Base-by-base conservation (phyloP, 352 stramenopile species). In the Pseudoperonospora humuli region DNA sequence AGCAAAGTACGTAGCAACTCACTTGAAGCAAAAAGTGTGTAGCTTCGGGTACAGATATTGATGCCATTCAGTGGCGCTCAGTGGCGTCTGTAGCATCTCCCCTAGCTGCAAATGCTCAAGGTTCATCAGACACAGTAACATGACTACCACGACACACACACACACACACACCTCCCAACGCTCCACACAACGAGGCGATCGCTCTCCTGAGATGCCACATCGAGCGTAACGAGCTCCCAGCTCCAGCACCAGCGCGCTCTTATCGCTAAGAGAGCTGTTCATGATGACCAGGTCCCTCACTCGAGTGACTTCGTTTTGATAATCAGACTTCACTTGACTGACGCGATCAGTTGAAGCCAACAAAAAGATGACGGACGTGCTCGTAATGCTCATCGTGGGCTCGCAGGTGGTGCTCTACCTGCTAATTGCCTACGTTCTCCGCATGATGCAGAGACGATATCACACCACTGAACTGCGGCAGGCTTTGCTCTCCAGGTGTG, bases 231-330 rank as follows among this genome's bases (percentile, higher is more conserved):
- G 75, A 13, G 57, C 51, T 29, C 81, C 81, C 21, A 93, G 42
- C 50, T 93, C 81, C 40, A 93, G 53, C 54, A 93, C 78, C 36
- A 93, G 70, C 64, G 75, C 64, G 35, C 49, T 72, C 63, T 77
- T 80, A 45, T 80, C 69, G 39, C 42, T 58, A 27, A 49, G 27
- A 15, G 47, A 37, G 54, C 48, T 55, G 45, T 43, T 61, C 59
- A 68, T 64, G 32, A 0, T 51, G 11, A 9, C 14, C 11, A 13
- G 1, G 10, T 23, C 26, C 11, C 26, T 32, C 11, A 7, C 14
- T 38, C 19, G 19, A 52, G 29, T 46, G 49, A 50, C 49, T 14
- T 1, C 18, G n/a, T 48, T n/a, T n/a, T n/a, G n/a, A n/a, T n/a
- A n/a, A n/a, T n/a, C n/a, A n/a, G n/a, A n/a, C n/a, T n/a, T n/a